Evolutionary conservation across 2,329 filamentous ascomycete species (phyloP).

Genomic region (Colletotrichum australisinense): DNA sequence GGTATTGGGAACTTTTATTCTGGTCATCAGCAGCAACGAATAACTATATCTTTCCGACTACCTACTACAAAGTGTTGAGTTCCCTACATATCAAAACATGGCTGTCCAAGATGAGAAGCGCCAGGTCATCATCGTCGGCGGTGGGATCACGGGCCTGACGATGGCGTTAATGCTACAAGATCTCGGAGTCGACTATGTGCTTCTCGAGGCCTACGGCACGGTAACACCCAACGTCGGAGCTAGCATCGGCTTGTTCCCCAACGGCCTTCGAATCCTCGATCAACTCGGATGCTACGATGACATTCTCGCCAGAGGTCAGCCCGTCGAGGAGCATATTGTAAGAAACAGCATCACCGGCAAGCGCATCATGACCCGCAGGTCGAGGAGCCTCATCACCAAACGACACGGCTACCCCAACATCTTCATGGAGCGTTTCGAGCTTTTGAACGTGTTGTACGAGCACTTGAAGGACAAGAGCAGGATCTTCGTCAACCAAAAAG

Average conservation of each 20-base stretch:
- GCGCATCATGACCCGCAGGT: slow-evolving; percentile 22
- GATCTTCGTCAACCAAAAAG: slow-evolving; percentile 35
- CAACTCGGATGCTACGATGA: slow-evolving; percentile 56
- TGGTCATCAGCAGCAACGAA: neutral
- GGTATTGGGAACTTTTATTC: no score
- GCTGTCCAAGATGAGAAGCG: slow-evolving; percentile 3
- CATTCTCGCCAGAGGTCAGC: slow-evolving; percentile 10
- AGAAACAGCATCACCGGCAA: slow-evolving; percentile 13
- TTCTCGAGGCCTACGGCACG: slow-evolving; percentile 56
- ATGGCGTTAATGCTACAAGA: slow-evolving; percentile 53
- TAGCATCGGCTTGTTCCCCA: slow-evolving; percentile 56
- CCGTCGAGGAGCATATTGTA: neutral
- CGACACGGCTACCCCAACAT: slow-evolving; percentile 44
- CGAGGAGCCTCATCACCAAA: neutral
- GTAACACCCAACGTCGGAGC: slow-evolving; percentile 60
- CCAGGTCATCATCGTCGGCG: slow-evolving; percentile 39
- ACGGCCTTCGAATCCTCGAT: slow-evolving; percentile 58
- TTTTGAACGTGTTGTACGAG: slow-evolving; percentile 48
- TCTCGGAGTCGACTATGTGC: slow-evolving; percentile 57
- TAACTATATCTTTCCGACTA: neutral
- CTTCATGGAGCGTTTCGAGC: slow-evolving; percentile 50
- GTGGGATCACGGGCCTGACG: slow-evolving; percentile 39
- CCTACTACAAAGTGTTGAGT: neutral
- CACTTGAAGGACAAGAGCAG: slow-evolving; percentile 44
- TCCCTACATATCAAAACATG: neutral